Evolutionary conservation across 371 early-diverging fungal species (phyloP), one percentile per base, ranked within the genome.

Genomic region (Synchytrium microbalum): DNA sequence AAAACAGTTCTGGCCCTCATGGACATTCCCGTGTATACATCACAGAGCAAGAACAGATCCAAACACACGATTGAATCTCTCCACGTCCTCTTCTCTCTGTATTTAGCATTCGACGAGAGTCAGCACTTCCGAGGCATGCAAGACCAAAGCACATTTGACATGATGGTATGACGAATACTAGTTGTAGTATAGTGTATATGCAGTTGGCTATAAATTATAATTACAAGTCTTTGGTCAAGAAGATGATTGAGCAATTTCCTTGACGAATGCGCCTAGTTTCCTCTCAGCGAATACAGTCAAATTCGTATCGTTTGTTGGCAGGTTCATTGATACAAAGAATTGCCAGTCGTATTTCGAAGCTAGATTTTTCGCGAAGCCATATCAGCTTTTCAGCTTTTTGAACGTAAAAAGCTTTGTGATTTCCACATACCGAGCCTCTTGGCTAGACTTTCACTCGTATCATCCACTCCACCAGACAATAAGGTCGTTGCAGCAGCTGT

Each of bases 51-150:
- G 16, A 13, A 55, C 32, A 46, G 58, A 31, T 16, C 62, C 16
- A 59, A 64, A 28, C 38, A 64, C 8, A 60, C 69, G n/a, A 68
- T 82, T 31, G 80, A 82, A 53, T 58, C 75, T 0, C 63, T 78
- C 55, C 79, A 79, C 60, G 72, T 76, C 2, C 31, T 82, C 53
- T 80, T 78, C 58, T 64, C 79, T 0, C 54, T 80, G 58, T 82
- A 78, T 58, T 67, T 71, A 13, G 80, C 75, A 61, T 82, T 82
- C 58, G 74, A 75, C 30, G 75, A 75, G 59, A 73, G 72, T n/a
- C 74, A 72, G 64, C 82, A 82, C 66, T 82, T 82, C 65, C 10
- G 29, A 24, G 56, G n/a, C n/a, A n/a, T n/a, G n/a, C n/a, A n/a
- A n/a, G n/a, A n/a, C n/a, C n/a, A n/a, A n/a, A n/a, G n/a, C n/a